phyloP scores from a whole-genome alignment of 805 yeast genomes.

The Lachancea dasiensis region DNA sequence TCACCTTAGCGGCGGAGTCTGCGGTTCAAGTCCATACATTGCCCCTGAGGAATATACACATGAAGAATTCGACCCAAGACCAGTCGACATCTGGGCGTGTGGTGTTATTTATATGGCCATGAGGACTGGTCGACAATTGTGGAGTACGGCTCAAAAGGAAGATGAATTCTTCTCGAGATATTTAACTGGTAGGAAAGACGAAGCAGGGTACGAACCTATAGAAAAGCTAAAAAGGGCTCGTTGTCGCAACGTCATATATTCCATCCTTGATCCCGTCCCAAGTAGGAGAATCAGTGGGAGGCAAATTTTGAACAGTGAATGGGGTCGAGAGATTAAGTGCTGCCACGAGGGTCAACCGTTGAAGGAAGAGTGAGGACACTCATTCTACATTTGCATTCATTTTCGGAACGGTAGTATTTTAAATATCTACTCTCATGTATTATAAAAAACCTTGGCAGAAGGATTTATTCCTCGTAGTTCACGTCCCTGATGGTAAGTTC shows the following conservation, averaged over 20 bases:
- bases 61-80: constrained; percentile 69
- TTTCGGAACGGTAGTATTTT: not conserved
- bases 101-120: constrained; percentile 91
- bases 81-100: constrained; percentile 88
- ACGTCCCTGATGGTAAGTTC: too few relatives aligned
- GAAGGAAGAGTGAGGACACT: constrained; percentile 4
- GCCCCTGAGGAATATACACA: constrained; percentile 78
- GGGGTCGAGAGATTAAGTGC: constrained; percentile 86
- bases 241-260: constrained; percentile 88
- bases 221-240: constrained; percentile 78
- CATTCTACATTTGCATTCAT: constrained; percentile 1
- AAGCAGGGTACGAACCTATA: constrained; percentile 87
- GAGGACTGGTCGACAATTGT: constrained; percentile 90
- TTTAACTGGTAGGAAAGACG: constrained; percentile 69
- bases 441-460: not conserved
- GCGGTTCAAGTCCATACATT: constrained; percentile 85
- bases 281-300: constrained; percentile 78
- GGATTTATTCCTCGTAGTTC: too few relatives aligned
- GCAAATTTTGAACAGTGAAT: constrained; percentile 85
- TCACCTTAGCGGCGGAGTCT: constrained; percentile 66
- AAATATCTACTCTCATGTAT: not conserved
- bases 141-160: constrained; percentile 76
- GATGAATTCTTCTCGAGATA: constrained; percentile 80
- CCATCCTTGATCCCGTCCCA: constrained; percentile 89
- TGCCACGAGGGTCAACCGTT: constrained; percentile 56